Percentiles rank a stretch among this genome's conserved stretches.
Conservation (phyloP, 1,284 basidiomycete genomes). For the Cystobasidium sp. region DNA sequence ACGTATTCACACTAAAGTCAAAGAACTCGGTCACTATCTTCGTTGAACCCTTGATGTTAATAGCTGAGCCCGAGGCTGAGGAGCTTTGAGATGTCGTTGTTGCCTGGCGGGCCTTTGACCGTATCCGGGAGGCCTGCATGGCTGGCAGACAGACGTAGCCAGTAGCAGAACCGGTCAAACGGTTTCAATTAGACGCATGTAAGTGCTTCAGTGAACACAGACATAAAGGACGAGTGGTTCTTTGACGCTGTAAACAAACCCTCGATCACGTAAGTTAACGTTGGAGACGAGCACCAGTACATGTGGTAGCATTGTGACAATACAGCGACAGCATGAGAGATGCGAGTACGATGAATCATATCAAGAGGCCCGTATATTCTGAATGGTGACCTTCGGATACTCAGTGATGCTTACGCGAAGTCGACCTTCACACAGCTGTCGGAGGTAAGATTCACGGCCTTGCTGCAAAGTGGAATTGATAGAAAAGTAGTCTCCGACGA, state of each 20-base stretch:
- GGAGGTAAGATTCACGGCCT: not conserved
- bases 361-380: not conserved
- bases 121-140: constrained; percentile 28
- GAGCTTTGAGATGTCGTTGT: constrained; percentile 3
- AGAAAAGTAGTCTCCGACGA: not conserved
- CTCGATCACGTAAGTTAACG: constrained; percentile 15
- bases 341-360: not conserved
- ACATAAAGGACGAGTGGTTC: not conserved
- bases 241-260: constrained; percentile 5
- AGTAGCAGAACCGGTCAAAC: too few relatives aligned
- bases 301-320: too few relatives aligned
- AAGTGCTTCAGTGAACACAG: constrained; percentile 6
- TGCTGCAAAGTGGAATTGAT: not conserved
- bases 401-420: not conserved
- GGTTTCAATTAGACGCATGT: not conserved
- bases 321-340: not conserved
- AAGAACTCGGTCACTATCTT: constrained; percentile 98
- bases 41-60: constrained; percentile 94
- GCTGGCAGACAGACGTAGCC: not conserved
- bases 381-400: not conserved
- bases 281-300: too few relatives aligned
- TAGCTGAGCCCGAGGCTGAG: constrained; percentile 59
- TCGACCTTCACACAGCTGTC: not conserved
- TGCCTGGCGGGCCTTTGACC: constrained; percentile 22
- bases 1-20: constrained; percentile 93